phyloP scores from a whole-genome alignment of 345 rosid genomes.

The Populus deltoides region DNA sequence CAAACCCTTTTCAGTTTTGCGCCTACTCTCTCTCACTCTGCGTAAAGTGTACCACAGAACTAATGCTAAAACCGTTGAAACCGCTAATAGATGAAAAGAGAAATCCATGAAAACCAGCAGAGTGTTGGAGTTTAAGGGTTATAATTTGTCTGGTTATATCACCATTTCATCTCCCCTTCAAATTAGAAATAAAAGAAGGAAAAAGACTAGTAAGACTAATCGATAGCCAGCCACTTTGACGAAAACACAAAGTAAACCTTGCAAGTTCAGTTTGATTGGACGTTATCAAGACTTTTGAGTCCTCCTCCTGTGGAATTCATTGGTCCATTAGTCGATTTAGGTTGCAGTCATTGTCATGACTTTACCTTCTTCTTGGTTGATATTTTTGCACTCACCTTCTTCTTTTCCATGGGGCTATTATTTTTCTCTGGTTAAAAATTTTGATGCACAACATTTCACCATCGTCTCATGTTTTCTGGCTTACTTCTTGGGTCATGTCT shows the following conservation, averaged over 20 bases:
- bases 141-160: neutral
- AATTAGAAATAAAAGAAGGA: too few relatives aligned
- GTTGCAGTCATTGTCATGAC: neutral
- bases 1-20: neutral
- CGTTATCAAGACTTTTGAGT: too few relatives aligned
- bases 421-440: too few relatives aligned
- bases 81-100: neutral
- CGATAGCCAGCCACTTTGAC: too few relatives aligned
- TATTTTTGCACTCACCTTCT: too few relatives aligned
- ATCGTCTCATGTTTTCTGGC: neutral
- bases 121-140: neutral
- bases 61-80: constrained; percentile 1
- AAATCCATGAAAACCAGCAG: neutral
- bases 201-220: too few relatives aligned
- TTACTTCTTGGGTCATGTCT: too few relatives aligned
- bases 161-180: too few relatives aligned
- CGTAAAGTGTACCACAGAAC: constrained; percentile 4
- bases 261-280: too few relatives aligned
- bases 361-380: neutral
- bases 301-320: too few relatives aligned
- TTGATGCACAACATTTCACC: neutral
- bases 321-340: neutral
- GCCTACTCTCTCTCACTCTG: neutral
- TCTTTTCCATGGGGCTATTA: too few relatives aligned
- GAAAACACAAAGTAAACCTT: too few relatives aligned